These are phyloP conservation scores for Malania oleifera DNA, from an alignment of 164 flowering plant genomes.

Conservation along the genomic window DNA sequence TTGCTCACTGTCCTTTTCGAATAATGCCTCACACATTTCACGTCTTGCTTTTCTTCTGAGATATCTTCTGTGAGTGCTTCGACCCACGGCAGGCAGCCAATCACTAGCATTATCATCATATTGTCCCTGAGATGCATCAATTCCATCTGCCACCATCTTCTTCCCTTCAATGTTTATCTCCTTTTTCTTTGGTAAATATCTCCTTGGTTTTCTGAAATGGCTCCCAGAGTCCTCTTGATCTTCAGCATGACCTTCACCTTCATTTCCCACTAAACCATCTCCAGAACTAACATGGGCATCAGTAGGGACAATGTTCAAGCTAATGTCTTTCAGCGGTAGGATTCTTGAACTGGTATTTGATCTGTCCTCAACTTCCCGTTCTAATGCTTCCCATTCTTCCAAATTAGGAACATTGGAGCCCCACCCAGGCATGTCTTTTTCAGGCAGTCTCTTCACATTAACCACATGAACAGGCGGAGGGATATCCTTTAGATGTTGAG, in stretches of 20 bases:
- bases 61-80: constrained; percentile 82
- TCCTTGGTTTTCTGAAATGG: constrained; percentile 25
- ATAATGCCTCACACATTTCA: constrained; percentile 37
- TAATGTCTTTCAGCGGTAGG: constrained; percentile 70
- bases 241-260: constrained; percentile 27
- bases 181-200: constrained; percentile 41
- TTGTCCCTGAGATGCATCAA: constrained; percentile 85
- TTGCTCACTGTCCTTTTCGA: constrained; percentile 31
- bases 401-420: constrained; percentile 89
- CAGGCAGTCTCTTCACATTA: constrained; percentile 71
- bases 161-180: constrained; percentile 73
- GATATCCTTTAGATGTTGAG: constrained; percentile 60
- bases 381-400: constrained; percentile 96
- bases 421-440: constrained; percentile 96
- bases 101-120: constrained; percentile 54
- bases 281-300: constrained; percentile 24
- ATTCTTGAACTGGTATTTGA: constrained; percentile 52
- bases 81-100: constrained; percentile 85
- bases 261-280: constrained; percentile 28
- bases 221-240: constrained; percentile 29
- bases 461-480: constrained; percentile 81
- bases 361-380: constrained; percentile 39
- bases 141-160: constrained; percentile 75
- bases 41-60: constrained; percentile 80
- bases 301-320: constrained; percentile 35